Evolutionary conservation across 2,329 filamentous ascomycete species (phyloP), one percentile per base, ranked within the genome.

Genomic region (Ceratocystis eucalypticola): DNA sequence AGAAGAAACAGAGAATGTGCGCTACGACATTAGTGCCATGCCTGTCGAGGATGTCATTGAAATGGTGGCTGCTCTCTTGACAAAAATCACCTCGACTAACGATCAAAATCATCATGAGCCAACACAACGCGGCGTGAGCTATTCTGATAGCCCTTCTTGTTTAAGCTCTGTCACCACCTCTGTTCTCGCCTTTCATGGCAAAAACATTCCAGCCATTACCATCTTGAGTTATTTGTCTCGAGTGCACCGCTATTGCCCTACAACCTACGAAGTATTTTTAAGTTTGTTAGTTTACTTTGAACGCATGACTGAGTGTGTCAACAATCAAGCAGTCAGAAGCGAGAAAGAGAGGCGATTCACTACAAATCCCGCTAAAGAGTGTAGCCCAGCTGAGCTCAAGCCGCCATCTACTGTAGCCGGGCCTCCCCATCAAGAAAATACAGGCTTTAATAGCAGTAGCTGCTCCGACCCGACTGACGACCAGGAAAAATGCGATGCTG

Each of bases 181-280:
- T 65, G 93, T 99, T 2, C 82, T 99, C 48, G 93, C 94, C 12
- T 99, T 99, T 71, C 94, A 99, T 73, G 94, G 94, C 70, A 97
- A 96, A 77, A 99, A 99, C 70, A 89, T 97, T 10, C 94, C 94
- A 1, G 94, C 89, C 73, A 99, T 99, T 72, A 96, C 92, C 22
- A 97, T 99, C 69, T 80, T 96, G 68, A 97, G 91, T 80, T 99
- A 99, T 72, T 79, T 99, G 65, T 93, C 88, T 72, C 87, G 94
- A 68, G 97, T 99, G 74, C 93, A 99, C 78, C 96, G 96, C 78
- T 99, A 99, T 77, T 99, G 94, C 73, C 94, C 94, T 0, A 97
- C 94, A 5, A 97, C 94, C 0, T 99, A 96, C 74, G 94, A 99
- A 76, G 94, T 99, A 0, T 99, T 99, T 73, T 78, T 99, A 68